A percentile compares a stretch with the other conserved stretches of the same genome.
These are phyloP conservation scores for Neocatenulostroma microsporum DNA, from an alignment of 2,329 filamentous ascomycete genomes.

Conservation along the genomic window DNA sequence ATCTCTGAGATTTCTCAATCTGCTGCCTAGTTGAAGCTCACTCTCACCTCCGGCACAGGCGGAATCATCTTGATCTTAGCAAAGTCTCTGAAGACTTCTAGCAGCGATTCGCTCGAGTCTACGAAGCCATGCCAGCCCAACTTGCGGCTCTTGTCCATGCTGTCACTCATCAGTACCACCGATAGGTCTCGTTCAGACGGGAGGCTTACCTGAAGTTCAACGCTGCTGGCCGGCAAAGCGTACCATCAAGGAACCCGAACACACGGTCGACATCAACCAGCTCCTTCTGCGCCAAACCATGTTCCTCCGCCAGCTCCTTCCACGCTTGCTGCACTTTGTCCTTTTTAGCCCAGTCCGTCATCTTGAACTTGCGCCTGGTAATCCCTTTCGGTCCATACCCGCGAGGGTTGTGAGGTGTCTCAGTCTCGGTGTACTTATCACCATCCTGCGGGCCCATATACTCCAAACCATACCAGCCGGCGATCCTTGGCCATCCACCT, in stretches of 20 bases:
- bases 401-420: conserved; percentile 20
- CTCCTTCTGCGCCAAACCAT: conserved; percentile 31
- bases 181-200: not conserved
- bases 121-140: conserved; percentile 43
- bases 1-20: too few species aligned
- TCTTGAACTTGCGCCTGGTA: conserved; percentile 19
- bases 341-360: conserved; percentile 40
- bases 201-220: conserved; percentile 15
- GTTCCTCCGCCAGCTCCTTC: conserved; percentile 35
- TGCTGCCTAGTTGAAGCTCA: conserved; percentile 17
- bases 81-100: conserved; percentile 37
- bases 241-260: conserved; percentile 41
- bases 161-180: conserved; percentile 6
- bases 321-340: conserved; percentile 41
- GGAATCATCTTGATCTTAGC: conserved; percentile 40
- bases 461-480: conserved; percentile 37
- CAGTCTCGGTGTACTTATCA: conserved; percentile 17
- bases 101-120: conserved; percentile 38
- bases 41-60: conserved; percentile 17
- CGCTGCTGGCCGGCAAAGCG: conserved; percentile 29
- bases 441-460: conserved; percentile 20
- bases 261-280: conserved; percentile 39
- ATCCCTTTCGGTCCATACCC: conserved; percentile 24
- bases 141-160: conserved; percentile 41
- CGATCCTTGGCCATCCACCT: conserved; percentile 43